A percentile compares a stretch with the other conserved stretches of the same genome.
Evolutionary conservation across 129 eudicot genomes (phyloP).

Genomic region (Helichrysum umbraculigerum): DNA sequence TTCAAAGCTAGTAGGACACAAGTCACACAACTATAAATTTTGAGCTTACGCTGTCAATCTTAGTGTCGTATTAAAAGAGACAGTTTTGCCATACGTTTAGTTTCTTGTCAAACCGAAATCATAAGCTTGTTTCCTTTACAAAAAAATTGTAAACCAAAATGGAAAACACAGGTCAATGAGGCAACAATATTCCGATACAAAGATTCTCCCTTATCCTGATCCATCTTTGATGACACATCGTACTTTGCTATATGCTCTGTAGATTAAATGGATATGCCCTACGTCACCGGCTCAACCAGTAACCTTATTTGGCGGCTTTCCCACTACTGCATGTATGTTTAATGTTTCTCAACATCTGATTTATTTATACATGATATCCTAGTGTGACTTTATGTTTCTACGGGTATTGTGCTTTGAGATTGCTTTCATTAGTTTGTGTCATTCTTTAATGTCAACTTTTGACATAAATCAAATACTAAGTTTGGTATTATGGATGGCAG

Average conservation of each 20-base stretch:
- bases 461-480: conserved; percentile 14
- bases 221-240: neutral
- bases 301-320: conserved; percentile 87
- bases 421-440: neutral
- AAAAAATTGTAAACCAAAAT: neutral
- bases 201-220: neutral
- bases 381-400: neutral
- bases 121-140: neutral
- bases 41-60: neutral
- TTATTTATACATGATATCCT: conserved; percentile 4
- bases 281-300: conserved; percentile 90
- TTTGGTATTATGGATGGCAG: conserved; percentile 37
- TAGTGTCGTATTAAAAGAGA: neutral
- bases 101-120: conserved; percentile 14
- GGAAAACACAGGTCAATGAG: conserved; percentile 5
- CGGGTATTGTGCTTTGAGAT: neutral
- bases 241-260: conserved; percentile 32
- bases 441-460: neutral
- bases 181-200: conserved; percentile 13
- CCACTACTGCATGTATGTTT: conserved; percentile 87
- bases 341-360: neutral
- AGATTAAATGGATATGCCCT: conserved; percentile 99
- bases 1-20: neutral
- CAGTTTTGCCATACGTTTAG: neutral
- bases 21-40: neutral